Conservation (phyloP, 2,329 filamentous ascomycete species). For the Cryphonectria carpinicola region DNA sequence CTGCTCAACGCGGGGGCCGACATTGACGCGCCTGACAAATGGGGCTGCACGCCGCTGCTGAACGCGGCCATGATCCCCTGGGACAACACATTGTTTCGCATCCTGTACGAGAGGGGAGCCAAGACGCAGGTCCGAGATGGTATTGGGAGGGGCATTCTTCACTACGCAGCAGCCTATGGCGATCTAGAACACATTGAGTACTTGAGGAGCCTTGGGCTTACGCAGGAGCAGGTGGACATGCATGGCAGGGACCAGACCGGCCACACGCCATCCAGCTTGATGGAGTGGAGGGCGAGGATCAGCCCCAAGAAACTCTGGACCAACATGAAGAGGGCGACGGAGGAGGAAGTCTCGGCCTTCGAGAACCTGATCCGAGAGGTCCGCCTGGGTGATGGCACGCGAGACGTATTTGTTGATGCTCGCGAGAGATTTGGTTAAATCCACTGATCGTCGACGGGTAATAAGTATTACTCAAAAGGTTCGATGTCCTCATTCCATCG, state of each 20-base stretch:
- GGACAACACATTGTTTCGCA: not conserved
- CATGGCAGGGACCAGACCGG: not conserved
- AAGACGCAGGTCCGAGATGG: not conserved
- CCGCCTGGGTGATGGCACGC: not conserved
- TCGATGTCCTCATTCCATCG: too few species aligned
- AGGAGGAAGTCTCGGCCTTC: slow-evolving; percentile 2
- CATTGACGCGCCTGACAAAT: slow-evolving; percentile 1
- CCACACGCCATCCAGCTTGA: not conserved
- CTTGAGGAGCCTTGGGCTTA: not conserved
- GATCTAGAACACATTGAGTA: not conserved
- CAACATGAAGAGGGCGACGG: not conserved
- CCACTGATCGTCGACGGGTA: not conserved
- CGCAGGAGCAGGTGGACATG: not conserved
- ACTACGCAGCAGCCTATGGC: not conserved
- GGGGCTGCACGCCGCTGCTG: slow-evolving; percentile 1
- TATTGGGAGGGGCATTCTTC: not conserved
- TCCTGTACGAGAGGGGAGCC: not conserved
- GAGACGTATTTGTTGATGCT: not conserved
- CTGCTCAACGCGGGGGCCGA: not conserved
- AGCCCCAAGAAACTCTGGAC: not conserved
- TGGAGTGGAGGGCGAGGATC: not conserved
- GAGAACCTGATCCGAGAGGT: not conserved
- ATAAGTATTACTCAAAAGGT: not conserved
- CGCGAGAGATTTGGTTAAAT: not conserved
- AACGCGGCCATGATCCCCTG: not conserved